These are phyloP conservation scores for Chlorella vulgaris DNA, from an alignment of 139 green algal genomes.

Conservation along the genomic window DNA sequence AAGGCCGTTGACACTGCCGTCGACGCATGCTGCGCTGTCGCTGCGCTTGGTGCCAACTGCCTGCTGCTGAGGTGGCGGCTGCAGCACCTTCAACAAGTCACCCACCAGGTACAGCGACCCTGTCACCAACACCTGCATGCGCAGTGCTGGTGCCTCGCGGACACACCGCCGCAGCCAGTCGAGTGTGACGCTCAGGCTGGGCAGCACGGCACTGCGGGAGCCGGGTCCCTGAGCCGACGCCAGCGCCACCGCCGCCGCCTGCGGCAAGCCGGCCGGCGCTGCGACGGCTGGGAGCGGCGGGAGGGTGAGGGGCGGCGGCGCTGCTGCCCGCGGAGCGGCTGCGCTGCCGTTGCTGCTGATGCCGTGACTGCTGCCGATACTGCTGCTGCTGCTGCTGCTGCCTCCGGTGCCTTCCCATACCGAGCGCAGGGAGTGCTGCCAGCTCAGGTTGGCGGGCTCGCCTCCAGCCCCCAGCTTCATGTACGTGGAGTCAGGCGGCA, in stretches of 20 bases:
- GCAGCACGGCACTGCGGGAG: conserved; percentile 53
- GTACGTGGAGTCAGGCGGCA: conserved; percentile 66
- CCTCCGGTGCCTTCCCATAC: conserved; percentile 49
- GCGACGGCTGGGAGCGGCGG: not conserved
- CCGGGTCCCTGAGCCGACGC: not conserved
- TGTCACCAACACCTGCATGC: conserved; percentile 87
- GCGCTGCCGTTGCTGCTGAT: not conserved
- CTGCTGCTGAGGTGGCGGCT: not conserved
- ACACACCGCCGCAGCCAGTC: conserved; percentile 60
- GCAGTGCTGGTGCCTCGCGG: conserved; percentile 25
- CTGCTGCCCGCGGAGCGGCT: conserved; percentile 25
- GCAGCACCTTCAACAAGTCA: conserved; percentile 78
- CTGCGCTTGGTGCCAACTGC: not conserved
- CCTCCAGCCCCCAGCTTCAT: conserved; percentile 27
- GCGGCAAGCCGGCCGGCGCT: not conserved
- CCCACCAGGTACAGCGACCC: conserved; percentile 96
- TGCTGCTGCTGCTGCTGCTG: not conserved
- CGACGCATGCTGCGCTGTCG: not conserved
- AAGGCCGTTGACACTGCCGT: not conserved
- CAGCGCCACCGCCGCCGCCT: not conserved
- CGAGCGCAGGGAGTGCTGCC: conserved; percentile 59
- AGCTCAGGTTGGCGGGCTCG: conserved; percentile 49
- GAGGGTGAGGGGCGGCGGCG: not conserved
- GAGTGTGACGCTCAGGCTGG: conserved; percentile 58
- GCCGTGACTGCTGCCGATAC: not conserved